Evolutionary conservation across 75 land plant species (phyloP).

Genomic region (Pinus albicaulis): DNA sequence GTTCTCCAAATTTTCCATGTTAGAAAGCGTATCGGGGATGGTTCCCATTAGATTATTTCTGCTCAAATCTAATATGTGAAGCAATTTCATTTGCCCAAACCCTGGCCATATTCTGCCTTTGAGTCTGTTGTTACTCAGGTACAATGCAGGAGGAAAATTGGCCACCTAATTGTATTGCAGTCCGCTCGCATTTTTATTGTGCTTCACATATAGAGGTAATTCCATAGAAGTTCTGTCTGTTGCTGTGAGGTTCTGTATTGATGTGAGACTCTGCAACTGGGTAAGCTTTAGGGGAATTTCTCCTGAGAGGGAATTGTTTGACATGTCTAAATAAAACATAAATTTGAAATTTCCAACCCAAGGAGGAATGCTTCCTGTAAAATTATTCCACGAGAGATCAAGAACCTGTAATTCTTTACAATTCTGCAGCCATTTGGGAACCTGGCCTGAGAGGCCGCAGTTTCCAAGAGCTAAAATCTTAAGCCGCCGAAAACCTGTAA

Average conservation of each 20-base stretch:
- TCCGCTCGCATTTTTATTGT: constrained; percentile 20
- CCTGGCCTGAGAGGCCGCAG: constrained; percentile 24
- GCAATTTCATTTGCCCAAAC: constrained; percentile 26
- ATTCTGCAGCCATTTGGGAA: constrained; percentile 42
- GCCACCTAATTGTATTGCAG: constrained; percentile 48
- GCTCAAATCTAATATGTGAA: constrained; percentile 36
- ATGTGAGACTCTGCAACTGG: constrained; percentile 31
- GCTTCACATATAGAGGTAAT: constrained; percentile 37
- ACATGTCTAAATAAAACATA: constrained; percentile 45
- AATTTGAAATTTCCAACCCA: constrained; percentile 25
- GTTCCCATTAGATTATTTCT: constrained; percentile 24
- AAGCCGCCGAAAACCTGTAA: constrained; percentile 25
- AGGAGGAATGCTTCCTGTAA: constrained; percentile 44
- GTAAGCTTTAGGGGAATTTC: constrained; percentile 31
- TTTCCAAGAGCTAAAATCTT: constrained; percentile 32
- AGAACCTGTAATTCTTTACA: constrained; percentile 34
- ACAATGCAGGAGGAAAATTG: constrained; percentile 51
- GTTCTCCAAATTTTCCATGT: constrained; percentile 24
- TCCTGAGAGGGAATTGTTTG: constrained; percentile 51
- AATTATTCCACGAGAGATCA: constrained; percentile 49
- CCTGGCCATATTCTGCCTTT: constrained; percentile 45
- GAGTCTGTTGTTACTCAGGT: constrained; percentile 40
- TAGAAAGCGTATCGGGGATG: constrained; percentile 31
- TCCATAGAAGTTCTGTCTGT: constrained; percentile 8
- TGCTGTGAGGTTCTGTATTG: constrained; percentile 14